phyloP scores from a whole-genome alignment of 2,329 filamentous ascomycete genomes.

The Verticillium dahliae region DNA sequence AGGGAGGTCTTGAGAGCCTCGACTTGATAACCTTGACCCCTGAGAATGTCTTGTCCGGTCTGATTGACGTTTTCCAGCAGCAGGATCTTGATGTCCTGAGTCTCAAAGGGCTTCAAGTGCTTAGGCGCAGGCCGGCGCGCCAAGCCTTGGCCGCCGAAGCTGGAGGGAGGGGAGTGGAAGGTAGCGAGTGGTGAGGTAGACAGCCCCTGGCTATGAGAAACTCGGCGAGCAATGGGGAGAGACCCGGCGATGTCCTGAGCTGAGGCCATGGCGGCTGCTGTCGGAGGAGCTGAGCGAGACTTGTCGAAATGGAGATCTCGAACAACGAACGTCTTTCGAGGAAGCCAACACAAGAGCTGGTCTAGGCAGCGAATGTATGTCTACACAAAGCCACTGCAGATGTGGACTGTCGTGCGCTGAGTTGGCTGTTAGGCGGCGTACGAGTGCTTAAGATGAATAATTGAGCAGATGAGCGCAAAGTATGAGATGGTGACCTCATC shows the following conservation, averaged over 20 bases:
- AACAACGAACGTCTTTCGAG: too few species aligned
- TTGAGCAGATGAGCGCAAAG: not conserved
- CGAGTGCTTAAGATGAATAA: not conserved
- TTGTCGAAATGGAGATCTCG: too few species aligned
- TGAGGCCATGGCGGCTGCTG: constrained; percentile 28
- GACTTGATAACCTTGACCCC: constrained; percentile 87
- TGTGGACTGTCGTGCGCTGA: not conserved
- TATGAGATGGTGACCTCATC: not conserved
- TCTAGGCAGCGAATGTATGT: not conserved
- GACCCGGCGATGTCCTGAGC: constrained; percentile 41
- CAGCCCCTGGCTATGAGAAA: constrained; percentile 57
- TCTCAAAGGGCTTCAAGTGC: constrained; percentile 90
- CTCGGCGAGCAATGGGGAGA: constrained; percentile 27
- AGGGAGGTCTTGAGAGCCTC: constrained; percentile 85
- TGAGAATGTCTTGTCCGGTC: constrained; percentile 78
- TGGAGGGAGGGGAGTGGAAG: constrained; percentile 67
- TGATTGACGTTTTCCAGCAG: constrained; percentile 94
- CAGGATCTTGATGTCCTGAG: constrained; percentile 92
- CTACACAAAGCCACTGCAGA: not conserved
- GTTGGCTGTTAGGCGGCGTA: too few species aligned
- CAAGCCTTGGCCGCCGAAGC: constrained; percentile 44
- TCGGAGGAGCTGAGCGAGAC: not conserved
- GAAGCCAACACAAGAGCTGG: not conserved
- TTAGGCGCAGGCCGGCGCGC: constrained; percentile 49
- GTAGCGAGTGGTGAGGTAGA: constrained; percentile 69